Conservation (phyloP, 257 asterid genomes). For the Solanum gracilifrons region DNA sequence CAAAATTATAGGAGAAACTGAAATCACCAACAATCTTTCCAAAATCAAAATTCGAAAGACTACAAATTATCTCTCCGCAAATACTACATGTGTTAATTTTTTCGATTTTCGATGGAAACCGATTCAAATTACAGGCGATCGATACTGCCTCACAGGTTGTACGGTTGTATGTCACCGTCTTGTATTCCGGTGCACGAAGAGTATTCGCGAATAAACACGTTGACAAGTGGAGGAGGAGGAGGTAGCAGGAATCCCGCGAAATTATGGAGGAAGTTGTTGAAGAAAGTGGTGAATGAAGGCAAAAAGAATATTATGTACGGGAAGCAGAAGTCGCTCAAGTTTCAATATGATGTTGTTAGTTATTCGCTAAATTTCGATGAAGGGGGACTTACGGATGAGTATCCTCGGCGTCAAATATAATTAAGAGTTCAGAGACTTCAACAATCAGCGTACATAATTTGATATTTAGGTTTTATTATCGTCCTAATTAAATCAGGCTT, state of each 20-base stretch:
- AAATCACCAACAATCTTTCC: neutral
- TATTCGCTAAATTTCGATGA: conserved; percentile 65
- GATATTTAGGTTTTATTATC: neutral
- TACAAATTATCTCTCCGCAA: neutral
- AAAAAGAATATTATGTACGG: conserved; percentile 38
- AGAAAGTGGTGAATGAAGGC: conserved; percentile 51
- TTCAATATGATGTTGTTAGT: conserved; percentile 80
- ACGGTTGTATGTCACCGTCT: conserved; percentile 69
- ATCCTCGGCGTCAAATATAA: conserved; percentile 11
- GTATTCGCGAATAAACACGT: conserved; percentile 40
- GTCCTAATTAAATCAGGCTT: neutral
- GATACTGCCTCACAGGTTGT: conserved; percentile 25
- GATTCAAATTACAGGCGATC: conserved; percentile 29
- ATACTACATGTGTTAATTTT: neutral
- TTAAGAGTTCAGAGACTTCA: conserved; percentile 10
- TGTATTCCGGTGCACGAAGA: conserved; percentile 67
- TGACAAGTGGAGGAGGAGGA: conserved; percentile 1
- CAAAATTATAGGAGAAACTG: neutral
- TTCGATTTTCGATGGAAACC: conserved; percentile 9
- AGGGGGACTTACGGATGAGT: conserved; percentile 43
- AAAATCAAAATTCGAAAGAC: neutral
- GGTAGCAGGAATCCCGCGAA: conserved; percentile 11
- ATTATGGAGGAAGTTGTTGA: conserved; percentile 37
- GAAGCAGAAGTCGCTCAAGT: conserved; percentile 25
- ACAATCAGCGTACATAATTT: conserved; percentile 7